Percentiles rank a stretch among this genome's conserved stretches.
Evolutionary conservation across 371 early-diverging fungal genomes (phyloP).

Genomic region (Rhizopus sp.): DNA sequence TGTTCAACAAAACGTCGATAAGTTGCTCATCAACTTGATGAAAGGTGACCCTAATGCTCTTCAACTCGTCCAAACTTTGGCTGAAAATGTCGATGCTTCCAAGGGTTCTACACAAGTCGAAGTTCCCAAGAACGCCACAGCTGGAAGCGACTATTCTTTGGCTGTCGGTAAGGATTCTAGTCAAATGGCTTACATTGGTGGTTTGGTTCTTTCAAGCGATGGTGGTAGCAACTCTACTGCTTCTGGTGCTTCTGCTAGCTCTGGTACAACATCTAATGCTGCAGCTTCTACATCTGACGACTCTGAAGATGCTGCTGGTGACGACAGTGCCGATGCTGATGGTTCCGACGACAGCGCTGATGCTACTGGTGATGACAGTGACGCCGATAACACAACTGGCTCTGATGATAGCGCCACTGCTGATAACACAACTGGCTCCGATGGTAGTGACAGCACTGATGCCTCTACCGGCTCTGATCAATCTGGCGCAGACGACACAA

Average conservation of each 20-base stretch:
- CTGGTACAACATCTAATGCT: constrained; percentile 4
- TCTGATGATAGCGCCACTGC: constrained; percentile 7
- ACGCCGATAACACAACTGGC: constrained; percentile 8
- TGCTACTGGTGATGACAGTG: constrained; percentile 21
- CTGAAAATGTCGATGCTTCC: constrained; percentile 35
- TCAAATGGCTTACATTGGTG: constrained; percentile 46
- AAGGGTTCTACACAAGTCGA: constrained; percentile 35
- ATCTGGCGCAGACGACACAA: constrained; percentile 10
- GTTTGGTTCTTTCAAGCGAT: constrained; percentile 23
- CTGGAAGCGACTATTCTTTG: constrained; percentile 43
- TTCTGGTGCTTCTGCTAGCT: constrained; percentile 8
- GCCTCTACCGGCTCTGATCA: constrained; percentile 21
- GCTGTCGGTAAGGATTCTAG: constrained; percentile 33
- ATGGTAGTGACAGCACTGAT: constrained; percentile 20
- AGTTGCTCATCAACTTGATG: constrained; percentile 46
- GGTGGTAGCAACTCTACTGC: constrained; percentile 15
- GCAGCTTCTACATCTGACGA: constrained; percentile 24
- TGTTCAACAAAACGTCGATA: constrained; percentile 28
- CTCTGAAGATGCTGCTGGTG: constrained; percentile 9
- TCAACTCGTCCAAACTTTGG: constrained; percentile 36
- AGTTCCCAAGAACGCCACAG: constrained; percentile 41
- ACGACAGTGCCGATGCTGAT: constrained; percentile 5
- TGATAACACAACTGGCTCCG: constrained; percentile 11
- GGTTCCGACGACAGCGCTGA: constrained; percentile 14
- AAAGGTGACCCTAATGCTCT: constrained; percentile 44